These are phyloP conservation scores for Salvia hispanica DNA, from an alignment of 257 asterid genomes.

Conservation along the genomic window DNA sequence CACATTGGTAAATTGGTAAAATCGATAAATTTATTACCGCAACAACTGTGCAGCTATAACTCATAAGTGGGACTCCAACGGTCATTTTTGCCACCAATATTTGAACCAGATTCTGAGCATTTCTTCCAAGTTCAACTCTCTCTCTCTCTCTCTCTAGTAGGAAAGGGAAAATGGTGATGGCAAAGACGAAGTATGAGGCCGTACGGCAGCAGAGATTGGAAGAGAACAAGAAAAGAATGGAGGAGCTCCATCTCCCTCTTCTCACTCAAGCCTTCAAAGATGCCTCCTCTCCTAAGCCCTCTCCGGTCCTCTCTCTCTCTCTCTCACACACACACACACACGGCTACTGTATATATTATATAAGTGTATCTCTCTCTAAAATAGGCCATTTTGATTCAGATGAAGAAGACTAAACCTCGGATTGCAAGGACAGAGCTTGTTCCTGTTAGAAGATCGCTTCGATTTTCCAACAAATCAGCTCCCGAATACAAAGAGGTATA, in stretches of 20 bases:
- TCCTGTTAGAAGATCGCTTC: conserved; percentile 72
- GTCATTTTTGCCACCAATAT: conserved; percentile 47
- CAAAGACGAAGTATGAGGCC: conserved; percentile 61
- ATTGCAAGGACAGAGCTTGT: conserved; percentile 66
- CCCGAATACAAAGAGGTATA: conserved; percentile 72
- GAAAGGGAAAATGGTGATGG: conserved; percentile 54
- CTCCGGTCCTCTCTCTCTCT: conserved; percentile 53
- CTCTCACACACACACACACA: conserved; percentile 7
- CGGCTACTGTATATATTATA: no score
- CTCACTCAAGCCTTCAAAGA: conserved; percentile 67
- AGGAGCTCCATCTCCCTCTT: conserved; percentile 78
- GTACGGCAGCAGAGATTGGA: conserved; percentile 67
- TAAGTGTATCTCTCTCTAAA: not conserved
- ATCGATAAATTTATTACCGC: not conserved
- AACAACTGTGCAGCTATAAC: not conserved
- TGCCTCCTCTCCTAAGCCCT: conserved; percentile 68
- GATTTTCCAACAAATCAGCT: conserved; percentile 60
- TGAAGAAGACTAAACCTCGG: conserved; percentile 71
- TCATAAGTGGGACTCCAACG: conserved; percentile 59
- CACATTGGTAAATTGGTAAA: not conserved
- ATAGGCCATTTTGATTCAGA: conserved; percentile 33
- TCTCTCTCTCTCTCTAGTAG: not conserved
- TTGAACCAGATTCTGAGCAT: conserved; percentile 24
- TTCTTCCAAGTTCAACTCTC: not conserved
- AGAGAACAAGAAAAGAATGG: conserved; percentile 87